A percentile compares a stretch with the other conserved stretches of the same genome.
These are phyloP conservation scores for Hypoxylon fragiforme DNA, from an alignment of 495 filamentous ascomycete species.

Conservation along the genomic window DNA sequence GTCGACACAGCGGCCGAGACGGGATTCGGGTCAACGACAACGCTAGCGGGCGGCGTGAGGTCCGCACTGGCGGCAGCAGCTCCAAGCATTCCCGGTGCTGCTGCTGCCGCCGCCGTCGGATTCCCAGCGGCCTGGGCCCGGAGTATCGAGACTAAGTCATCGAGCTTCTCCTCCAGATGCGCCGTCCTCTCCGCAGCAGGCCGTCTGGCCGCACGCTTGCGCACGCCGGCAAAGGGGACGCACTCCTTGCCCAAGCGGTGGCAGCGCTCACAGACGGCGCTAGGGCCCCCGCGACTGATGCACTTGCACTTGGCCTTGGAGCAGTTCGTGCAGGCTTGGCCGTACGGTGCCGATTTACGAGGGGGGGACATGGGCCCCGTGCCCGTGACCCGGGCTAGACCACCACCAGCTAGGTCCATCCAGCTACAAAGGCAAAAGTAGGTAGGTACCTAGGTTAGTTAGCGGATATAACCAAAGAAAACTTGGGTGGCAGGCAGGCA, in stretches of 20 bases:
- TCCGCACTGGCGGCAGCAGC: conserved; percentile 2
- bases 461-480: no score
- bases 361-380: conserved; percentile 1
- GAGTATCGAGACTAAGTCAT: conserved; percentile 49
- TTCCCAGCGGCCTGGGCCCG: conserved; percentile 36
- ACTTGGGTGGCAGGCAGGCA: no score
- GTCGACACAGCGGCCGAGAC: conserved; percentile 8
- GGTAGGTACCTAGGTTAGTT: no score
- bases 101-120: conserved; percentile 5
- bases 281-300: conserved; percentile 41
- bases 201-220: conserved; percentile 36
- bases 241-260: conserved; percentile 47
- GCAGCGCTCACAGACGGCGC: conserved; percentile 57
- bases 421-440: no score
- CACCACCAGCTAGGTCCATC: no score
- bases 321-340: conserved; percentile 60
- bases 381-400: no score
- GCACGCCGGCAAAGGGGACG: conserved; percentile 43
- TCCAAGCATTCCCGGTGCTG: no score
- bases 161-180: conserved; percentile 51
- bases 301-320: conserved; percentile 61
- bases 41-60: conserved; percentile 3
- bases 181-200: conserved; percentile 42
- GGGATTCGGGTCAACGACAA: conserved; percentile 6
- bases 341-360: conserved; percentile 39